These are phyloP conservation scores for Mycena kentingensis DNA, from an alignment of 768 basidiomycete species.

Conservation along the genomic window DNA sequence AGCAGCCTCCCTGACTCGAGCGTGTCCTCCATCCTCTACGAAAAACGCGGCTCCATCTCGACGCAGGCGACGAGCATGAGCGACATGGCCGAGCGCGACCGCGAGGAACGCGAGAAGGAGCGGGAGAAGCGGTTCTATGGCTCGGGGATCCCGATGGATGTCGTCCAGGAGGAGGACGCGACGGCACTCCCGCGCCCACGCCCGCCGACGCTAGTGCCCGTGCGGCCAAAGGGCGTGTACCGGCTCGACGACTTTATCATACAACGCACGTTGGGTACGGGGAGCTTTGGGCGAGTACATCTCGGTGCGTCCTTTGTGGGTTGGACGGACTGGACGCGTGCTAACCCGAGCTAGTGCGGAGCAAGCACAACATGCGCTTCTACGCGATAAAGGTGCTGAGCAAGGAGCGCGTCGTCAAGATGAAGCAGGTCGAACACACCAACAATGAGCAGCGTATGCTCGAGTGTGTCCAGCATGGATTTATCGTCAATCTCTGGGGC, in stretches of 20 bases:
- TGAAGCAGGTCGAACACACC: slow-evolving; percentile 97
- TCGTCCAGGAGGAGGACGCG: slow-evolving; percentile 32
- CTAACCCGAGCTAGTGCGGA: slow-evolving; percentile 65
- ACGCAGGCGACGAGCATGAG: slow-evolving; percentile 65
- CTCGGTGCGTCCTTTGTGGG: slow-evolving; percentile 51
- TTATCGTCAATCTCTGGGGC: slow-evolving; percentile 97
- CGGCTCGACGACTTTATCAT: slow-evolving; percentile 77
- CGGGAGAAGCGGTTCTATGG: slow-evolving; percentile 13
- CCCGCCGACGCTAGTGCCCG: slow-evolving; percentile 9
- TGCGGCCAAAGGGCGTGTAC: slow-evolving; percentile 47
- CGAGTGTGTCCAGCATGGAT: slow-evolving; percentile 82
- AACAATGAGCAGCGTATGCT: slow-evolving; percentile 93
- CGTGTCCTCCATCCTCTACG: slow-evolving; percentile 40
- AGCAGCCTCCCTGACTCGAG: too few species aligned
- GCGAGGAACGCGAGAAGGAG: too few species aligned
- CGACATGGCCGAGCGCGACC: slow-evolving; percentile 45
- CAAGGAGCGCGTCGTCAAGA: slow-evolving; percentile 88
- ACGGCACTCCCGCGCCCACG: slow-evolving; percentile 6
- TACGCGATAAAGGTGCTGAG: slow-evolving; percentile 94
- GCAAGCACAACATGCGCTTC: slow-evolving; percentile 92
- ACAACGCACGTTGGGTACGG: slow-evolving; percentile 85
- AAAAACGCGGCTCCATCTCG: slow-evolving; percentile 68
- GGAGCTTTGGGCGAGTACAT: slow-evolving; percentile 97
- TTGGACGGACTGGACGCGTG: too few species aligned
- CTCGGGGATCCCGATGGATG: slow-evolving; percentile 36